These are phyloP conservation scores for Skeletonema menzelii DNA, from an alignment of 108 stramenopile species.

Conservation along the genomic window DNA sequence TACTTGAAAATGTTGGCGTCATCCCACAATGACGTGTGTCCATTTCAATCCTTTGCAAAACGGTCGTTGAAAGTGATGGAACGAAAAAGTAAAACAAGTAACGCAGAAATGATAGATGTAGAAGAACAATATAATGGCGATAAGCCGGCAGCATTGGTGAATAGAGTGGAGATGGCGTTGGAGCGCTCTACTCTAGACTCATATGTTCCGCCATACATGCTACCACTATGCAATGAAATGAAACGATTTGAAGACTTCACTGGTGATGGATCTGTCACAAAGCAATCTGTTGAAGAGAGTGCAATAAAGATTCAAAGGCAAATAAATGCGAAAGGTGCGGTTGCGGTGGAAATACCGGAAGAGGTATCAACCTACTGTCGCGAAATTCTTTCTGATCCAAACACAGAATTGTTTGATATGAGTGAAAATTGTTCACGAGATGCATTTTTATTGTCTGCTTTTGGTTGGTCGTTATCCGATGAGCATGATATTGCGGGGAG, in stretches of 20 bases:
- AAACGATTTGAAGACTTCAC: slow-evolving; percentile 25
- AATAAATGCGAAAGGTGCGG: not conserved
- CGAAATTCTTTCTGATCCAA: not conserved
- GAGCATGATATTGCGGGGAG: not conserved
- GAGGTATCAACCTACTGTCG: slow-evolving; percentile 3
- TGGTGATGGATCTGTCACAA: slow-evolving; percentile 31
- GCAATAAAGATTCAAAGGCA: slow-evolving; percentile 3
- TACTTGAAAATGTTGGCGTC: slow-evolving; percentile 32
- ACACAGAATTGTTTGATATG: not conserved
- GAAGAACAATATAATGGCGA: not conserved
- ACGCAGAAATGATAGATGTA: not conserved
- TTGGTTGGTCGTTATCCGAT: slow-evolving; percentile 17
- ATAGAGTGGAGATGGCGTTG: not conserved
- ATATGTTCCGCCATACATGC: slow-evolving; percentile 32
- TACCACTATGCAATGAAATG: slow-evolving; percentile 14
- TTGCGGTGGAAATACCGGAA: slow-evolving; percentile 8
- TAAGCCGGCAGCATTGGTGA: not conserved
- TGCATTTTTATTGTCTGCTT: slow-evolving; percentile 11
- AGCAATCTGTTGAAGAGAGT: slow-evolving; percentile 1
- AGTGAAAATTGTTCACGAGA: not conserved
- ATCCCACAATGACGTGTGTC: slow-evolving; percentile 20
- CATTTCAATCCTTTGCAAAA: slow-evolving; percentile 19
- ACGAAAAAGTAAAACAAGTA: slow-evolving; percentile 1
- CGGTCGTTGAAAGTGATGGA: slow-evolving; percentile 35
- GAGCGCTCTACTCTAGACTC: not conserved